Evolutionary conservation across 2,329 filamentous ascomycete genomes (phyloP), one percentile per base, ranked within the genome.

Genomic region (Trichoderma arundinaceum): DNA sequence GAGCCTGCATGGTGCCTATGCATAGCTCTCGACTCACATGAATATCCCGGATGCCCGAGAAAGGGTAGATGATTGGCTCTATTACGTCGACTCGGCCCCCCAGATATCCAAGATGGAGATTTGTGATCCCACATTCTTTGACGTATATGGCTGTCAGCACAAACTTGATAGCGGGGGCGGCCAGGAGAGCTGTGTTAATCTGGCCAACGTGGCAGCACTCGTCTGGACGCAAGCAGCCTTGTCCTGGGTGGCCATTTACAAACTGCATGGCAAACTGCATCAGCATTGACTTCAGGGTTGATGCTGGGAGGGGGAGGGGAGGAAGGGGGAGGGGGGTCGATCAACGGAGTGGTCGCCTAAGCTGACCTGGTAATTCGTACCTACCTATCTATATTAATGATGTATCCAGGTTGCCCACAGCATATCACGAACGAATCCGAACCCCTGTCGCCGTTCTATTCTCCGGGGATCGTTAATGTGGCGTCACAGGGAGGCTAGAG

Each of bases 1-100:
- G 59, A 51, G 38, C 48, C 17, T 53, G 65, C 67, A 65, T 64
- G 46, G 33, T 62, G 70, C 68, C 70, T 72, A 68, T 76, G 74
- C 75, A 76, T 76, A 67, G 64, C 68, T 71, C 66, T 65, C 69
- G 65, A 67, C 75, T 76, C 75, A 76, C 75, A 76, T 76, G 75
- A 76, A 76, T 74, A 56, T 53, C 52, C 28, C 13, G 59, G 59
- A 56, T 38, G 32, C 22, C 58, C 49, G 19, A 56, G 22, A n/a
- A 38, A 28, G 13, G 49, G 32, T 41, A 41, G 46, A 62, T 43
- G 43, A 54, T 49, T 63, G 64, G 64, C 19, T 33, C 35, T 49
- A 22, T 56, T 6, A 41, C 4, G 39, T 9, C 46, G 22, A 41
- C 7, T 19, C 13, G 19, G 35, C 19, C 22, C 59, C 48, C 17